Conservation (phyloP, 495 filamentous ascomycete genomes). For the Penicillium pancosmium region DNA sequence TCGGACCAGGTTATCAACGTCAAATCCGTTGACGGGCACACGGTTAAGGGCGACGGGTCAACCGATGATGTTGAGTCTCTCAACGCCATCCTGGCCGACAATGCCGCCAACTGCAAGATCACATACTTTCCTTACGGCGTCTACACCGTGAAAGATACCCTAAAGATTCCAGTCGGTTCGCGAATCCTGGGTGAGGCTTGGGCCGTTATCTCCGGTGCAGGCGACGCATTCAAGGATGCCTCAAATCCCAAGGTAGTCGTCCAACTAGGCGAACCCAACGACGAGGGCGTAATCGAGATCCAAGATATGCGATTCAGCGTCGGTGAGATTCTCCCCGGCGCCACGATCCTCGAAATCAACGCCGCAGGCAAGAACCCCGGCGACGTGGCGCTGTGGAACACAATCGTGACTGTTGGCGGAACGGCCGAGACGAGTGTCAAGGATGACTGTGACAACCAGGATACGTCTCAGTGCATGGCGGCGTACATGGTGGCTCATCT, state of each 20-base stretch:
- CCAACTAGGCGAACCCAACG: conserved; percentile 51
- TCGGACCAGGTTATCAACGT: conserved; percentile 28
- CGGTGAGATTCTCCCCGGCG: conserved; percentile 72
- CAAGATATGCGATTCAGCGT: conserved; percentile 54
- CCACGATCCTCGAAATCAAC: conserved; percentile 71
- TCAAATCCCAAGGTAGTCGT: conserved; percentile 55
- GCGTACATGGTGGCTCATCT: conserved; percentile 56
- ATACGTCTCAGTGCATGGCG: conserved; percentile 32
- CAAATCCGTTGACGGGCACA: conserved; percentile 16
- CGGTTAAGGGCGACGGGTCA: conserved; percentile 21
- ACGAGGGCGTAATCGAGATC: conserved; percentile 56
- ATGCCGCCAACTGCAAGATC: conserved; percentile 36
- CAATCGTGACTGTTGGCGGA: conserved; percentile 56
- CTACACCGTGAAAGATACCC: conserved; percentile 55
- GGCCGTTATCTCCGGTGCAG: conserved; percentile 44
- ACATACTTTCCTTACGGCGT: conserved; percentile 60
- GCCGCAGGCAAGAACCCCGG: conserved; percentile 52
- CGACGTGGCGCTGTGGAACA: conserved; percentile 61
- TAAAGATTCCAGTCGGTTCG: conserved; percentile 51
- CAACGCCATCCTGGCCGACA: conserved; percentile 45
- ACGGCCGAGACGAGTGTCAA: conserved; percentile 39
- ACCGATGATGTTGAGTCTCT: conserved; percentile 29
- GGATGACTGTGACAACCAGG: conserved; percentile 42
- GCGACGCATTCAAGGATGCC: conserved; percentile 51
- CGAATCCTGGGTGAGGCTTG: conserved; percentile 54